A percentile compares a stretch with the other conserved stretches of the same genome.
Evolutionary conservation across 495 filamentous ascomycete genomes (phyloP).

Genomic region (Hamigera avellanea): DNA sequence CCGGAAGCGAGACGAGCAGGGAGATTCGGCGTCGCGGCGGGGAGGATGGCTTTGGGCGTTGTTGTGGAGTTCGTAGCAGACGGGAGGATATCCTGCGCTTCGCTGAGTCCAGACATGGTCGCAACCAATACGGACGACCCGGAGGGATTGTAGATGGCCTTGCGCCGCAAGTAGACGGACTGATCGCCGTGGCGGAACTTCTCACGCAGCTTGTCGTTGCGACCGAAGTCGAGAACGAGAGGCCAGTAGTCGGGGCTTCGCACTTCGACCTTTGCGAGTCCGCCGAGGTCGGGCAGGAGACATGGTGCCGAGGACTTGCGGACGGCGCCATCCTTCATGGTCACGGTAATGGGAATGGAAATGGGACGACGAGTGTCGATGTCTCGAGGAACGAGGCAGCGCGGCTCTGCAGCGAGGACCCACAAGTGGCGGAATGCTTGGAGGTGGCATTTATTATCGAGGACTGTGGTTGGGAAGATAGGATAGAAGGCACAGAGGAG

Average conservation of each 20-base stretch:
- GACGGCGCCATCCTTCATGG: conserved; percentile 35
- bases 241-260: conserved; percentile 71
- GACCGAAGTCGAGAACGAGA: conserved; percentile 64
- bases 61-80: conserved; percentile 8
- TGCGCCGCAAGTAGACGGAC: conserved; percentile 69
- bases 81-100: conserved; percentile 28
- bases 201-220: conserved; percentile 47
- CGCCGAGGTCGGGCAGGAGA: conserved; percentile 68
- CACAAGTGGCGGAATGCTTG: conserved; percentile 97
- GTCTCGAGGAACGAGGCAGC: conserved; percentile 79
- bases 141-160: conserved; percentile 54
- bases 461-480: conserved; percentile 73
- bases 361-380: conserved; percentile 70
- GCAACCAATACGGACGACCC: conserved; percentile 63
- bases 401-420: conserved; percentile 83
- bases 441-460: conserved; percentile 87
- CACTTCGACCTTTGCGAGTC: conserved; percentile 56
- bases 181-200: conserved; percentile 61
- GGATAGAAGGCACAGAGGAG: conserved; percentile 91
- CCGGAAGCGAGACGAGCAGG: conserved; percentile 11
- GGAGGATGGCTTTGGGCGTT: conserved; percentile 21
- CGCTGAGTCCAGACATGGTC: conserved; percentile 43
- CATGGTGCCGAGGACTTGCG: conserved; percentile 53
- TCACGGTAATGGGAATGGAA: conserved; percentile 54
- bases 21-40: conserved; percentile 15